Base-by-base conservation (phyloP, 2,329 filamentous ascomycete species). In the Huntiella omanensis region DNA sequence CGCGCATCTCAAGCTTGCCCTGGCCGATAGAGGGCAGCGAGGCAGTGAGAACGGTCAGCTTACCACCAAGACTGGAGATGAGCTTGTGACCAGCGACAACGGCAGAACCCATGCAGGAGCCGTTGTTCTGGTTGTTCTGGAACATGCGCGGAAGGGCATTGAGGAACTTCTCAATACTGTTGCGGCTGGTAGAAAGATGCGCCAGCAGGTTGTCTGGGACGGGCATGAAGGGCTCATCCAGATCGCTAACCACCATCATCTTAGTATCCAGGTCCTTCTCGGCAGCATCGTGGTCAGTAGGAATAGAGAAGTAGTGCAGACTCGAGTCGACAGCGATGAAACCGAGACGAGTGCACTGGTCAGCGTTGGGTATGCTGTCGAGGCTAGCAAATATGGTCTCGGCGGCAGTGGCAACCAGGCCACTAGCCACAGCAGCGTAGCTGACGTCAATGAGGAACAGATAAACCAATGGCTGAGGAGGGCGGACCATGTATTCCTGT, bases 401-500 rank as follows among this genome's bases (percentile, higher is more conserved):
- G 48, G 91, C 88, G 51, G 80, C 84, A 7, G 91, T 96, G 43
- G 91, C 91, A 50, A 96, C 69, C 32, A 98, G 77, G 42, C 91
- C 91, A 52, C 80, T 93, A 12, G 85, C 86, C 12, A 95, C 83
- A 32, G 88, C 78, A 10, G 84, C 77, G 56, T 86, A 92, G 68
- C 85, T 94, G 52, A 95, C 87, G 56, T 95, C 88, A 57, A 96
- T 84, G 55, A 94, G 69, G 71, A 96, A 96, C 11, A 95, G 73
- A 60, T 96, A 96, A 35, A 95, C 88, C 35, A 96, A 70, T 35
- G 91, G 91, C 63, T 94, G 88, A 39, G 91, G 91, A 48, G 91
- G 87, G 51, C 91, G 82, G 33, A 98, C 91, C 91, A 98, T 98
- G 64, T 98, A 98, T 64, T 98, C 91, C 62, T 98, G 91, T 2